Base-by-base conservation (phyloP, 1,139 yeast species). In the Sugiyamaella japonica region DNA sequence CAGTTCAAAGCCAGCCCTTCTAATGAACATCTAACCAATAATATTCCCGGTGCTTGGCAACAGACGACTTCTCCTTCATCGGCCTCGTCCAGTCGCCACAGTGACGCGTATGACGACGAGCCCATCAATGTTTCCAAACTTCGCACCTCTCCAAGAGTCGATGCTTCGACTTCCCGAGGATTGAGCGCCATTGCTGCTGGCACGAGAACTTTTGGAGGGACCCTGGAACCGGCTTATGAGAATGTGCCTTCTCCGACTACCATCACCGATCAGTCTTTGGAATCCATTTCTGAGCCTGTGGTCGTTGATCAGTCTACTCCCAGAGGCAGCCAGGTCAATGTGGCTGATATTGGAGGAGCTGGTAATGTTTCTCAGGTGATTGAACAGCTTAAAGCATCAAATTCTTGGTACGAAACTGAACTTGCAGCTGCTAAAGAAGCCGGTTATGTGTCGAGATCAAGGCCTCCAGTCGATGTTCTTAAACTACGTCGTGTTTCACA, bases 351-450 rank as follows among this genome's bases (percentile, higher is more conserved):
- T 20, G 53, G 38, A 3, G 44, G 25, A 16, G 53, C 45, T 25
- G 48, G 39, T 8, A 52, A 44, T 42, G 51, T 41, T 2, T 25
- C 51, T 3, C 64, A 65, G 49, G 69, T 63, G 3, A 51, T 66
- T 38, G 71, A 68, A 50, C 63, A 62, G 38, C 61, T 68, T 32
- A 68, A 67, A 54, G 71, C 70, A 1, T 66, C 70, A 20, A 68
- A 68, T 51, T 63, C 70, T 1, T 68, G 71, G 71, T 68, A 68
- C 50, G 71, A 68, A 55, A 50, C 65, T 3, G 71, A 68, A 49
- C 63, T 68, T 29, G 61, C 67, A 2, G 61, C 66, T 25, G 71
- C 71, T 2, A 58, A 58, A 25, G 66, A 66, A 16, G 61, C 64
- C 16, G 71, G 71, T 1, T 68, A 59, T 48, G 61, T 67, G 17